These are phyloP conservation scores for Francoa sonchifolia DNA, from an alignment of 441 rosid genomes.

Conservation along the genomic window DNA sequence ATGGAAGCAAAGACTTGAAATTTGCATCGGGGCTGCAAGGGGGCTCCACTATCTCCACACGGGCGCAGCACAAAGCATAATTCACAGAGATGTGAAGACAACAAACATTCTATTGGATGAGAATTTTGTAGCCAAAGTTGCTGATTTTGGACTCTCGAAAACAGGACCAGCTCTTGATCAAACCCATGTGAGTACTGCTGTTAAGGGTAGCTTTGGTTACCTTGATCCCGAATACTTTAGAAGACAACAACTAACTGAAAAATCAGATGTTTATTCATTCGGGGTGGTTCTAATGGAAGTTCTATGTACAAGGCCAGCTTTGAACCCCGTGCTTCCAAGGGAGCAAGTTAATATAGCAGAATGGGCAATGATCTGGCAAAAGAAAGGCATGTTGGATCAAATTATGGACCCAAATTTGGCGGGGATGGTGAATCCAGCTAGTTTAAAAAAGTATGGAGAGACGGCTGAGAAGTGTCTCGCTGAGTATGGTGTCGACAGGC, in stretches of 20 bases:
- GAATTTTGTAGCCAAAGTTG: slow-evolving; percentile 12
- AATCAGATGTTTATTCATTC: slow-evolving; percentile 16
- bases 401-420: slow-evolving; percentile 9
- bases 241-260: slow-evolving; percentile 14
- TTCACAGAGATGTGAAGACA: slow-evolving; percentile 20
- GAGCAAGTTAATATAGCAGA: slow-evolving; percentile 15
- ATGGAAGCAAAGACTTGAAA: slow-evolving; percentile 16
- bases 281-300: slow-evolving; percentile 15
- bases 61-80: slow-evolving; percentile 11
- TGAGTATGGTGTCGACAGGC: slow-evolving; percentile 12
- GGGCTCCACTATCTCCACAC: slow-evolving; percentile 21
- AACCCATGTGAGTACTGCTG: slow-evolving; percentile 19
- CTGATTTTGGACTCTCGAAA: slow-evolving; percentile 19
- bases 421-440: slow-evolving; percentile 7
- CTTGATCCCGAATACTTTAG: slow-evolving; percentile 14
- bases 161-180: slow-evolving; percentile 15
- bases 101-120: slow-evolving; percentile 16
- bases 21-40: slow-evolving; percentile 17
- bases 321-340: slow-evolving; percentile 12
- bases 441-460: slow-evolving; percentile 12
- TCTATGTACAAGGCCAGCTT: slow-evolving; percentile 14
- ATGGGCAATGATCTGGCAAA: slow-evolving; percentile 16
- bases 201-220: too few species aligned
- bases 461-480: slow-evolving; percentile 17
- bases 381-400: slow-evolving; percentile 7